Evolutionary conservation across 1,284 basidiomycete species (phyloP).

Genomic region (Clitocybe nebularis): DNA sequence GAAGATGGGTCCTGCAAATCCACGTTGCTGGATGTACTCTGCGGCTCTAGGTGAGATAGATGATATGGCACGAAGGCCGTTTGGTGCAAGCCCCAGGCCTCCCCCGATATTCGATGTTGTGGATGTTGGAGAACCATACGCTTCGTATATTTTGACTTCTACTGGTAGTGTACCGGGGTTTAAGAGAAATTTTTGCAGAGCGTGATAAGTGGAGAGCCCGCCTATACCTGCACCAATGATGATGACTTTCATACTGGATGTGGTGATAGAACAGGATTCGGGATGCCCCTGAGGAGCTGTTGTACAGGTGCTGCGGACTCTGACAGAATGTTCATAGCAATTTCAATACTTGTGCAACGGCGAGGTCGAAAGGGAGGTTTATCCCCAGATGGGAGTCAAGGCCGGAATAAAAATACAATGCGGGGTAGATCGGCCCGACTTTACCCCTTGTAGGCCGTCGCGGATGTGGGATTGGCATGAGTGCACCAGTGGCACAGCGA

Average conservation of each 20-base stretch:
- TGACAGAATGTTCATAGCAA: no score
- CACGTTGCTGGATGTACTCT: constrained; percentile 25
- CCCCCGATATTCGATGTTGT: constrained; percentile 28
- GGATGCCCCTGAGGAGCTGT: no score
- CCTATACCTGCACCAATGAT: constrained; percentile 37
- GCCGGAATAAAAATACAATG: no score
- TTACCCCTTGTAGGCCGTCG: no score
- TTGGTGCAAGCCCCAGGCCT: constrained; percentile 37
- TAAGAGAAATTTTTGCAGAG: constrained; percentile 30
- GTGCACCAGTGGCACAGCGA: no score
- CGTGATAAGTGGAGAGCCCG: constrained; percentile 32
- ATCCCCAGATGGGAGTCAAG: no score
- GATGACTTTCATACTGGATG: constrained; percentile 37
- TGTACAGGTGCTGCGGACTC: no score
- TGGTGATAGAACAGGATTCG: no score
- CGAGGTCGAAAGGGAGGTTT: no score
- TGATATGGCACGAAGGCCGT: constrained; percentile 33
- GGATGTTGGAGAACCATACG: constrained; percentile 23
- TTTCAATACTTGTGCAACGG: no score
- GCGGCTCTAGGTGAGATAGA: constrained; percentile 25
- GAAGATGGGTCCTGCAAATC: constrained; percentile 23
- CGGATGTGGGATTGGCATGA: no score
- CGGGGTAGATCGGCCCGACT: no score
- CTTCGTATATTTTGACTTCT: constrained; percentile 28
- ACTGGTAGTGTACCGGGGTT: constrained; percentile 13